Evolutionary conservation across 306 rosid genomes (phyloP).

Genomic region (Citrullus colocynthis): DNA sequence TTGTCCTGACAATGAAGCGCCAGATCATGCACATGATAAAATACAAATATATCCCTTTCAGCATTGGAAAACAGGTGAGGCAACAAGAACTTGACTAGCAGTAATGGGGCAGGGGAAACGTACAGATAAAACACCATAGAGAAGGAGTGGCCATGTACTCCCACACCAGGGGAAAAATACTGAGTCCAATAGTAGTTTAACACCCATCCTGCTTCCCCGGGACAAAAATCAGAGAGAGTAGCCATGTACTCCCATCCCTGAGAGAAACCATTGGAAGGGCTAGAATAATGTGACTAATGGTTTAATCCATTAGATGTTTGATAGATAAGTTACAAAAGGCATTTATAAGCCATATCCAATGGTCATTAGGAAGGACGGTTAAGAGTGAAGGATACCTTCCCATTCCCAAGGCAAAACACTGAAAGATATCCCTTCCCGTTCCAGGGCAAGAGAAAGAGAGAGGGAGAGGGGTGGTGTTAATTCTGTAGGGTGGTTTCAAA

Average conservation of each 20-base stretch:
- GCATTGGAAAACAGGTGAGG: conserved; percentile 49
- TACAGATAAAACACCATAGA: background rate
- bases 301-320: background rate
- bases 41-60: conserved; percentile 54
- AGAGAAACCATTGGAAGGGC: background rate
- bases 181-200: background rate
- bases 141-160: background rate
- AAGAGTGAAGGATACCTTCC: no score
- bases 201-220: background rate
- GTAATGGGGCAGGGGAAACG: background rate
- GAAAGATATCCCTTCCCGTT: background rate
- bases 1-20: conserved; percentile 67
- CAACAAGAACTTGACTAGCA: background rate
- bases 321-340: background rate
- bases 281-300: background rate
- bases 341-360: background rate
- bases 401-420: no score
- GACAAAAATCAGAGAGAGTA: background rate
- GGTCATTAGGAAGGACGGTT: background rate
- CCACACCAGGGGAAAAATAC: background rate
- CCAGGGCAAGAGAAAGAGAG: background rate
- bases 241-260: background rate
- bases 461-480: background rate
- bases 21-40: conserved; percentile 61
- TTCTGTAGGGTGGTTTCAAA: background rate